Conservation (phyloP, 805 yeast genomes). For the Nakazawaea populi region DNA sequence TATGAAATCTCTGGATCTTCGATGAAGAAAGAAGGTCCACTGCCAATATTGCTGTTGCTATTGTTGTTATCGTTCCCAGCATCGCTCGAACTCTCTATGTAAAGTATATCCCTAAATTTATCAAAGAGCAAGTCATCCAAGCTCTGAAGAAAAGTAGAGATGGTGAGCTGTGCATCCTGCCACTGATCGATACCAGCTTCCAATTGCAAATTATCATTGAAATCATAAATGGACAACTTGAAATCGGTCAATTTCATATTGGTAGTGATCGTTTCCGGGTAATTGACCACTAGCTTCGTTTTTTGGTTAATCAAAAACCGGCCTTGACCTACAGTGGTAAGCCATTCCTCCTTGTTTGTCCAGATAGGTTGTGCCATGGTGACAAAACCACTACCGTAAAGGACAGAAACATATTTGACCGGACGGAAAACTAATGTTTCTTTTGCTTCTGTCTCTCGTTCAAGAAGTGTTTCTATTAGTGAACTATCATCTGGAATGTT, state of each 20-base stretch:
- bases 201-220: not conserved
- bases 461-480: too few relatives aligned
- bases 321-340: not conserved
- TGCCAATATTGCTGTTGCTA: not conserved
- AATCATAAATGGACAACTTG: not conserved
- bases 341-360: not conserved
- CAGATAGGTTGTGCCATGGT: not conserved
- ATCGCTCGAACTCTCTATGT: not conserved
- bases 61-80: not conserved
- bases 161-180: not conserved
- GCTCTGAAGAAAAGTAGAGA: not conserved
- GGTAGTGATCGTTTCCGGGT: not conserved
- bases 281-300: not conserved
- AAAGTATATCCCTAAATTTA: not conserved
- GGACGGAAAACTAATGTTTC: too few relatives aligned
- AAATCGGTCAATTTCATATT: not conserved
- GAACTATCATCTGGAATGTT: too few relatives aligned
- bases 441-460: too few relatives aligned
- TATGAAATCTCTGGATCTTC: not conserved
- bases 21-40: not conserved
- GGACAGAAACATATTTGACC: too few relatives aligned
- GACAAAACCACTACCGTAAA: not conserved
- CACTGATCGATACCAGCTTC: not conserved
- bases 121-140: not conserved
- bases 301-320: not conserved